These are phyloP conservation scores for Sporothrix sp. DNA, from an alignment of 2,329 filamentous ascomycete species.

Conservation along the genomic window DNA sequence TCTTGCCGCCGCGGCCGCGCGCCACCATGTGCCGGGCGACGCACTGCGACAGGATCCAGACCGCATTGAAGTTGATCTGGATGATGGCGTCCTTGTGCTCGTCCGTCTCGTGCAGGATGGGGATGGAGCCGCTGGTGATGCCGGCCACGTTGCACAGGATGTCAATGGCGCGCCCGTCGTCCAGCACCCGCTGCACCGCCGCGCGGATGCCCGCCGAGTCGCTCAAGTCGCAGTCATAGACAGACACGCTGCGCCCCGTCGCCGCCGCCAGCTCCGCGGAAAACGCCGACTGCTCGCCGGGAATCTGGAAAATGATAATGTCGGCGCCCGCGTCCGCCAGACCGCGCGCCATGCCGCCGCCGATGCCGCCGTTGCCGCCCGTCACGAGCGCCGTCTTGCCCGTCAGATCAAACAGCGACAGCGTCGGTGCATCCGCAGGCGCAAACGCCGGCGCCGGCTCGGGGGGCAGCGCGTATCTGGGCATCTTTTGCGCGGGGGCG, in stretches of 20 bases:
- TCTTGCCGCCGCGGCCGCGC: conserved; percentile 15
- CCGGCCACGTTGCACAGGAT: conserved; percentile 18
- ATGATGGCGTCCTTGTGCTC: conserved; percentile 14
- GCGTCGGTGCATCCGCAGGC: neutral
- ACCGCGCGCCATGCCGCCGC: neutral
- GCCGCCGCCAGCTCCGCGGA: neutral
- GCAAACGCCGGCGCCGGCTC: neutral
- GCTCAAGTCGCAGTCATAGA: neutral
- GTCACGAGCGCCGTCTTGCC: neutral
- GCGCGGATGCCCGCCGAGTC: neutral
- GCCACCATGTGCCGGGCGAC: conserved; percentile 15
- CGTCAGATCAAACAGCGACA: neutral
- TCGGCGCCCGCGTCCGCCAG: neutral
- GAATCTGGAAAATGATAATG: neutral
- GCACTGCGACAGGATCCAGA: conserved; percentile 14
- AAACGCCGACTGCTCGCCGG: neutral
- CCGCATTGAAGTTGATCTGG: conserved; percentile 15
- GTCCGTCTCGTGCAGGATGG: conserved; percentile 15
- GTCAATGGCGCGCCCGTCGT: conserved; percentile 4
- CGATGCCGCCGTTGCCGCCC: neutral
- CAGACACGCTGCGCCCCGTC: neutral
- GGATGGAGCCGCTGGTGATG: conserved; percentile 16
- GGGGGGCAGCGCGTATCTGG: neutral
- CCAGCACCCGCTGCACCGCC: neutral
- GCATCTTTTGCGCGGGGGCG: neutral